Evolutionary conservation across 2,329 filamentous ascomycete species (phyloP).

Genomic region (Talaromyces sp.): DNA sequence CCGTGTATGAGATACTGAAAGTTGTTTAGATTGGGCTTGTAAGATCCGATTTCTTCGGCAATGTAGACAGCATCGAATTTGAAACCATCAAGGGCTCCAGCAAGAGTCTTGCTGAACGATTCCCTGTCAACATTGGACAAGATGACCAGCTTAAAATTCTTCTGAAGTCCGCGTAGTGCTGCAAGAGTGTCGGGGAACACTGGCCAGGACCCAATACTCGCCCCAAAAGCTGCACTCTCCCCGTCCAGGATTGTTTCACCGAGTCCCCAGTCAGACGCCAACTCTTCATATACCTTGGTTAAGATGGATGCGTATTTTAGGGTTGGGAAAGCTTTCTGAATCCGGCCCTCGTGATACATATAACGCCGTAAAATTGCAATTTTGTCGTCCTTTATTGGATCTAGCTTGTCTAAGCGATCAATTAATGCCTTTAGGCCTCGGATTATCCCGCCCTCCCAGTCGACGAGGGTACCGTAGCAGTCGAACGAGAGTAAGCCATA

Average conservation of each 20-base stretch:
- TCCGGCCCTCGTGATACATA: conserved; percentile 2
- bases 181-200: conserved; percentile 6
- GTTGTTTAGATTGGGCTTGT: conserved; percentile 1
- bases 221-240: conserved; percentile 4
- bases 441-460: conserved; percentile 5
- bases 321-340: conserved; percentile 4
- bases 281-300: conserved; percentile 4
- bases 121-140: conserved; percentile 6
- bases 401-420: conserved; percentile 2
- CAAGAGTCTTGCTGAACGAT: conserved; percentile 6
- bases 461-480: conserved; percentile 7
- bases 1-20: conserved; percentile 5
- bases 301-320: conserved; percentile 7
- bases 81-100: background rate
- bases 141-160: conserved; percentile 5
- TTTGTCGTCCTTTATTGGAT: conserved; percentile 4
- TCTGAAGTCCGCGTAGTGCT: conserved; percentile 6
- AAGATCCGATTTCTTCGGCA: conserved; percentile 6
- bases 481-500: conserved; percentile 8
- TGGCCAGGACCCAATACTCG: conserved; percentile 5
- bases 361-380: conserved; percentile 2
- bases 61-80: conserved; percentile 8
- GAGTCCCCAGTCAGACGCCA: conserved; percentile 6
- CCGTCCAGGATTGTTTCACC: background rate
- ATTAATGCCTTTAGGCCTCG: conserved; percentile 4